These are phyloP conservation scores for Aquilaria sinensis DNA, from an alignment of 345 rosid genomes.

Conservation along the genomic window DNA sequence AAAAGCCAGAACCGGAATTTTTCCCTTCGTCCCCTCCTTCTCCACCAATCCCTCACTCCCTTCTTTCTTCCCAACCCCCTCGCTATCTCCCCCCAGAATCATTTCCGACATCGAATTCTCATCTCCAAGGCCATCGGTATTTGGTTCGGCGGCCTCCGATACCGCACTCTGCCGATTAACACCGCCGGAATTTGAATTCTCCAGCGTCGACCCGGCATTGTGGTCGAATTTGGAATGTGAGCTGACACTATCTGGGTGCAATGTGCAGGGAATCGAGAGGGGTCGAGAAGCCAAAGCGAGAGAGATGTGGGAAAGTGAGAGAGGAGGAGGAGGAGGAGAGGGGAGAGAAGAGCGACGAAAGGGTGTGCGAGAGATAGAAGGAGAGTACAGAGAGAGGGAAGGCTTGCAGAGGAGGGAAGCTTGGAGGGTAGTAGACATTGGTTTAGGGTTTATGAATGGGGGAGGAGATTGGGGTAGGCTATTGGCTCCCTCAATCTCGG, in stretches of 20 bases:
- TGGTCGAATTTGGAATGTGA: conserved; percentile 33
- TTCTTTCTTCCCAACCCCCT: conserved; percentile 13
- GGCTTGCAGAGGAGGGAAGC: conserved; percentile 61
- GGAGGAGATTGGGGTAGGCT: not conserved
- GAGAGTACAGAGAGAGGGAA: conserved; percentile 20
- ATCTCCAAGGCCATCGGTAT: conserved; percentile 6
- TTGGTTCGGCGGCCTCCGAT: conserved; percentile 10
- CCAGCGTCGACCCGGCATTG: conserved; percentile 3
- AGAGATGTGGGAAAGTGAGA: conserved; percentile 8
- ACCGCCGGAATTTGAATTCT: conserved; percentile 3
- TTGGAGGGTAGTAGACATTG: conserved; percentile 61
- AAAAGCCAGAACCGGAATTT: conserved; percentile 40
- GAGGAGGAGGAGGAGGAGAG: conserved; percentile 19
- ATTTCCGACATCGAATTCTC: not conserved
- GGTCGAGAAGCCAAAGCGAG: conserved; percentile 8
- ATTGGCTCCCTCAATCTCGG: not conserved
- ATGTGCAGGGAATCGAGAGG: conserved; percentile 38
- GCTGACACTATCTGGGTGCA: conserved; percentile 43
- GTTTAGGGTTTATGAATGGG: conserved; percentile 34
- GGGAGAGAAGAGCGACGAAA: conserved; percentile 11
- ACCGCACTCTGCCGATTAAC: conserved; percentile 10
- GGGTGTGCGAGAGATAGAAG: conserved; percentile 10
- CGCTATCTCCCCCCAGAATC: conserved; percentile 9
- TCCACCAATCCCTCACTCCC: conserved; percentile 18
- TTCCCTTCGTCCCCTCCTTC: conserved; percentile 25